Evolutionary conservation across 495 filamentous ascomycete species (phyloP).

Genomic region (Penicillium roqueforti): DNA sequence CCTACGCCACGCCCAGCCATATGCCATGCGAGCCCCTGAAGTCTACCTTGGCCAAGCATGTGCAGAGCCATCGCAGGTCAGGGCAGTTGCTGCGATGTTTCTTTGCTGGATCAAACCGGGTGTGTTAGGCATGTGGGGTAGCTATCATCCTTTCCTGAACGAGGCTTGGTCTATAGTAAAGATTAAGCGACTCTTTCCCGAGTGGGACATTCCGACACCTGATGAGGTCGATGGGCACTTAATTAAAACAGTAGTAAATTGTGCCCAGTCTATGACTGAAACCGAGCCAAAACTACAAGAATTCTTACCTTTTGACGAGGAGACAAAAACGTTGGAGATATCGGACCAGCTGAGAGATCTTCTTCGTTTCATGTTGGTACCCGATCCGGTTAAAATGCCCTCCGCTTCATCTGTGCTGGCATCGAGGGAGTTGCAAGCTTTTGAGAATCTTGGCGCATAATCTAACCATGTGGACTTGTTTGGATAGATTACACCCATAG

Average conservation of each 20-base stretch:
- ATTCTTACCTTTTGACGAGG: neutral
- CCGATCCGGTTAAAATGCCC: neutral
- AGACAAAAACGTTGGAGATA: neutral
- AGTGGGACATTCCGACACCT: neutral
- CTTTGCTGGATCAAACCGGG: conserved; percentile 1
- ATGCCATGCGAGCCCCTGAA: neutral
- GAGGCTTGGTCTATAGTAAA: neutral
- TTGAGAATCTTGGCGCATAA: neutral
- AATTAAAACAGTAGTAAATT: neutral
- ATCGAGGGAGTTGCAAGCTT: neutral
- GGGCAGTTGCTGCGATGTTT: neutral
- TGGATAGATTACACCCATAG: too few species aligned
- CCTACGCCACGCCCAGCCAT: neutral
- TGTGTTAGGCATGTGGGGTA: neutral
- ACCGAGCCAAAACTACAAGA: neutral
- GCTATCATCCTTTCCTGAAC: neutral
- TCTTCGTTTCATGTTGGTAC: neutral
- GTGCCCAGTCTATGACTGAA: neutral
- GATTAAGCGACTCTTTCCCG: neutral
- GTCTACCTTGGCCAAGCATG: neutral
- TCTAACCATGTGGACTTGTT: too few species aligned
- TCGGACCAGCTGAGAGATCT: neutral
- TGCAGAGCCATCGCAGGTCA: neutral
- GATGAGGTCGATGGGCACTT: neutral
- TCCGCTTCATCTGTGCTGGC: neutral